Base-by-base conservation (phyloP, 2,329 filamentous ascomycete species). In the Ceratocystiopsis brevicomis region DNA sequence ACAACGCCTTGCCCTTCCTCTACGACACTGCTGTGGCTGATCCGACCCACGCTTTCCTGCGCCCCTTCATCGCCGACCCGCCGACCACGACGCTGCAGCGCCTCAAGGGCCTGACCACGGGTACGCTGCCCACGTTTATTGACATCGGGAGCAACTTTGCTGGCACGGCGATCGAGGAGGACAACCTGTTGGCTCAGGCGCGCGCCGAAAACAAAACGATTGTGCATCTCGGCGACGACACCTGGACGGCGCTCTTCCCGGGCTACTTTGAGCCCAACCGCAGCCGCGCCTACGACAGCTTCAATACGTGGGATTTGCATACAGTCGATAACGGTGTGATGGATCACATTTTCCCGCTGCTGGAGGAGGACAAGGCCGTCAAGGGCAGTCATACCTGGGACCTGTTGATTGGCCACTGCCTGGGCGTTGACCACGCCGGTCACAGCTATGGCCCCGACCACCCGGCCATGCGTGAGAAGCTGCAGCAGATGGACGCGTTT, bases 241-340 rank as follows among this genome's bases (percentile, higher is more conserved):
- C 90, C 5, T 98, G 90, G 90, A 82, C 86, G 51, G 72, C 84
- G 38, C 66, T 98, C 15, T 98, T 96, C 57, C 90, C 90, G 0
- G 83, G 71, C n/a, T 86, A 92, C 59, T 98, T 98, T 54, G 79
- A 94, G 57, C 65, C 77, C 10, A 81, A 88, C 45, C 74, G 95
- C 45, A 94, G 87, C 52, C 75, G 70, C 52, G 76, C 90, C 0
- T 98, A 94, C 59, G 88, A 96, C 58, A 96, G 88, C 48, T 93
- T 98, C 64, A 95, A 96, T 55, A 90, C 96, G 8, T 95, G 86
- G 85, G 90, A 98, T 58, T 61, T 98, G 53, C 86, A 96, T 58
- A 96, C 90, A 0, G 83, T 98, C 3, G 90, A 98, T 56, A 88
- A 95, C 54, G 90, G 90, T 1, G 90, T 98, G 19, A 81, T 79